phyloP scores from a whole-genome alignment of 495 filamentous ascomycete species.

The Podospora conica region DNA sequence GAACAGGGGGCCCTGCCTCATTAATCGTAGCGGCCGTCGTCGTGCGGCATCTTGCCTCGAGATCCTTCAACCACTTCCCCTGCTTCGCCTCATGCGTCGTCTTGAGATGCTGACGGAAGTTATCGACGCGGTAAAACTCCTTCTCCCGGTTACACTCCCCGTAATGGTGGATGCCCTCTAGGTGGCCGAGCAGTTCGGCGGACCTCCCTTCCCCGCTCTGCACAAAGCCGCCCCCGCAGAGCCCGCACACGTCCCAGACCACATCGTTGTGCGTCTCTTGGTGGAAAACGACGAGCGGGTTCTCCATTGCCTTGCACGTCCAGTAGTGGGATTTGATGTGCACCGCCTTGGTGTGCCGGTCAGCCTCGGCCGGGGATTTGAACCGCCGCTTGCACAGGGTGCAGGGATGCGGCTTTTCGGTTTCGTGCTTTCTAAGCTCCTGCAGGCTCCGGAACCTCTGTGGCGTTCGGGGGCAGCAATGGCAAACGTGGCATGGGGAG shows the following conservation, averaged over 20 bases:
- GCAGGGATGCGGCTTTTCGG: conserved; percentile 78
- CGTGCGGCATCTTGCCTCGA: conserved; percentile 21
- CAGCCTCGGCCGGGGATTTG: conserved; percentile 88
- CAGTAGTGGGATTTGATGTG: conserved; percentile 81
- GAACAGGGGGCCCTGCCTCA: background rate
- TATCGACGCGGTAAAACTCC: conserved; percentile 83
- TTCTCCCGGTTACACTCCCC: conserved; percentile 81
- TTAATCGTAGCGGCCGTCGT: background rate
- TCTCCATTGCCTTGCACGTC: conserved; percentile 65
- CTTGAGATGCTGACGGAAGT: conserved; percentile 86
- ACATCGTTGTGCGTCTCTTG: conserved; percentile 41
- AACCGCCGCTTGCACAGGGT: conserved; percentile 76
- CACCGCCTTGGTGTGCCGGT: conserved; percentile 81
- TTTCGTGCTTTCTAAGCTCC: conserved; percentile 61
- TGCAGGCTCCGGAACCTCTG: conserved; percentile 70
- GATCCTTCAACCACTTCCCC: conserved; percentile 26
- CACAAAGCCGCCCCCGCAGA: conserved; percentile 72
- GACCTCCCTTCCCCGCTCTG: conserved; percentile 13
- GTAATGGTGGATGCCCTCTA: conserved; percentile 69
- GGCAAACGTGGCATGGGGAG: conserved; percentile 49
- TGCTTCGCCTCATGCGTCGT: conserved; percentile 55
- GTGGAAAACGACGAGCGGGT: conserved; percentile 56
- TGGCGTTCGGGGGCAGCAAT: conserved; percentile 83
- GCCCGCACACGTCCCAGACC: conserved; percentile 66
- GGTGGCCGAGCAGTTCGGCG: conserved; percentile 49